Conservation (phyloP, 2,329 filamentous ascomycete species). For the Fusarium veterinarium region DNA sequence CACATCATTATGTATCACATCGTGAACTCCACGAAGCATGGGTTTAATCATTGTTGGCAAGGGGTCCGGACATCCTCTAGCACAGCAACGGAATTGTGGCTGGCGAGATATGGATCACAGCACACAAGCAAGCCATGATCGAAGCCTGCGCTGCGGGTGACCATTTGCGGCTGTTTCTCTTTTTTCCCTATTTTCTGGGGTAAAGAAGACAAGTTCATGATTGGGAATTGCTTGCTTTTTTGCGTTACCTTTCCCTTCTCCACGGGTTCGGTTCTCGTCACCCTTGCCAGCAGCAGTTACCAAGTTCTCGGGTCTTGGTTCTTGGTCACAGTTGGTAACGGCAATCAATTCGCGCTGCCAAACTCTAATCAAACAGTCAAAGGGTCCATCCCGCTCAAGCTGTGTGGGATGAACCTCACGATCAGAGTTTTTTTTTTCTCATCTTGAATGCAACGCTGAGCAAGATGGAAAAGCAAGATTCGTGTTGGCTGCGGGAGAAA, state of each 20-base stretch:
- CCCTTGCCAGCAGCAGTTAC: conserved; percentile 31
- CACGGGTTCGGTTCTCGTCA: conserved; percentile 12
- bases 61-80: conserved; percentile 20
- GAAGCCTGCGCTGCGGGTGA: conserved; percentile 18
- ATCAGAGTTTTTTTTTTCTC: not conserved
- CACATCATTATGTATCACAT: conserved; percentile 14
- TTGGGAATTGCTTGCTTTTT: conserved; percentile 35
- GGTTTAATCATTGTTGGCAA: conserved; percentile 23
- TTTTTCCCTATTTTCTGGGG: conserved; percentile 37
- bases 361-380: not conserved
- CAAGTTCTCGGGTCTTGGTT: conserved; percentile 27
- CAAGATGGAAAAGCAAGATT: conserved; percentile 18
- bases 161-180: conserved; percentile 17
- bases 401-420: not conserved
- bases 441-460: conserved; percentile 15
- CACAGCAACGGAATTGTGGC: conserved; percentile 41
- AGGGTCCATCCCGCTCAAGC: not conserved
- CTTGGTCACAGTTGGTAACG: conserved; percentile 5
- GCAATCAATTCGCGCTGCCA: conserved; percentile 1
- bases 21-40: conserved; percentile 24
- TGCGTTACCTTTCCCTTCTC: conserved; percentile 6
- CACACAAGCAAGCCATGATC: conserved; percentile 28
- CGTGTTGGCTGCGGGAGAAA: conserved; percentile 16
- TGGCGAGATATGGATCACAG: conserved; percentile 33
- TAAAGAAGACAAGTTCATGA: conserved; percentile 23